Conservation (phyloP, 2,329 filamentous ascomycete species). For the Arthrinium puccinioides region DNA sequence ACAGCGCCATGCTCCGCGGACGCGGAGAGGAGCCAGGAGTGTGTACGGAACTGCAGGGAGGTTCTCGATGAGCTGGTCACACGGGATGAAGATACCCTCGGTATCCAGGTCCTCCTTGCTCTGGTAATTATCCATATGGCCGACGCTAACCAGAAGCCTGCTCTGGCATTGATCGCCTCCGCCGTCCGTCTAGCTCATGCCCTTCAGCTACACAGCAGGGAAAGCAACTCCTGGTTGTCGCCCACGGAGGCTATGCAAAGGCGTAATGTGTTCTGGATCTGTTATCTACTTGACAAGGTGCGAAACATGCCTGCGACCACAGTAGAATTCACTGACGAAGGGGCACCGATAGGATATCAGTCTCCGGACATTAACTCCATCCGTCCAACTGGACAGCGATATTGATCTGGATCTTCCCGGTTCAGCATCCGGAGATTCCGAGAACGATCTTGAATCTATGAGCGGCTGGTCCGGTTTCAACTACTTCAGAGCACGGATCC, state of each 20-base stretch:
- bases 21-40: constrained; percentile 16
- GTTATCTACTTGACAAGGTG: constrained; percentile 33
- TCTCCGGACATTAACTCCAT: constrained; percentile 27
- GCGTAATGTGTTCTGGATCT: constrained; percentile 32
- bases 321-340: constrained; percentile 7
- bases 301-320: background rate
- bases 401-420: constrained; percentile 31
- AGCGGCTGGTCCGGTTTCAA: constrained; percentile 27
- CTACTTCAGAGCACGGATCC: constrained; percentile 30
- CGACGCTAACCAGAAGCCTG: constrained; percentile 27
- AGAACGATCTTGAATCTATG: constrained; percentile 25
- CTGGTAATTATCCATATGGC: constrained; percentile 30
- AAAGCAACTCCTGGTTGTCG: constrained; percentile 14
- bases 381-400: constrained; percentile 30
- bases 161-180: constrained; percentile 29
- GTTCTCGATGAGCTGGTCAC: constrained; percentile 30
- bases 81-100: constrained; percentile 27
- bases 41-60: constrained; percentile 29
- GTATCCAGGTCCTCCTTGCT: constrained; percentile 30
- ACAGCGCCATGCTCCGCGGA: constrained; percentile 8
- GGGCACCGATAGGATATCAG: constrained; percentile 32
- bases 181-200: constrained; percentile 30
- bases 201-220: constrained; percentile 25
- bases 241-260: constrained; percentile 25
- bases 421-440: constrained; percentile 19